phyloP scores from a whole-genome alignment of 805 yeast species.

The Ogataea salicorniae region DNA sequence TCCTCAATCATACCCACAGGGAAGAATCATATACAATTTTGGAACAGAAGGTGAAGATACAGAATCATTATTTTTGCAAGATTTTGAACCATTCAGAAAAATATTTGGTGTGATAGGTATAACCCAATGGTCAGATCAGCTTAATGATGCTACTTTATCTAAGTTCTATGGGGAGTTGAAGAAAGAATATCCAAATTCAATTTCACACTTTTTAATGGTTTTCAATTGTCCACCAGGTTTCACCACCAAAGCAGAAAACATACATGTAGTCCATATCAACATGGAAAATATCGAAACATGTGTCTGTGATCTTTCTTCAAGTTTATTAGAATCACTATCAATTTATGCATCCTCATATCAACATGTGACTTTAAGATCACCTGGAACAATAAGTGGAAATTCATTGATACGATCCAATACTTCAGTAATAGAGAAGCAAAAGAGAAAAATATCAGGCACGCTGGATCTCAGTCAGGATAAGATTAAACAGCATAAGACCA shows the following conservation, averaged over 20 bases:
- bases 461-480: constrained; percentile 31
- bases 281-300: constrained; percentile 47
- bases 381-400: constrained; percentile 43
- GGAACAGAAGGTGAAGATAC: constrained; percentile 42
- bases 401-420: constrained; percentile 4
- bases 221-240: constrained; percentile 41
- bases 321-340: constrained; percentile 59
- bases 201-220: constrained; percentile 49
- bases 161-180: constrained; percentile 36
- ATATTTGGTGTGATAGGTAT: constrained; percentile 56
- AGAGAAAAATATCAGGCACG: constrained; percentile 25
- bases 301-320: constrained; percentile 65
- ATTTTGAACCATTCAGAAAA: constrained; percentile 85
- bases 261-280: constrained; percentile 15
- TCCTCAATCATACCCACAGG: constrained; percentile 82
- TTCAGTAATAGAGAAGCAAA: constrained; percentile 17
- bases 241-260: constrained; percentile 3
- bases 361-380: constrained; percentile 79
- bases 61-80: constrained; percentile 60
- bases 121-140: constrained; percentile 28
- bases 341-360: constrained; percentile 67
- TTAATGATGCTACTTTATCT: constrained; percentile 22
- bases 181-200: constrained; percentile 43
- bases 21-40: constrained; percentile 61
- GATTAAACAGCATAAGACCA: constrained; percentile 38